Evolutionary conservation across 805 yeast genomes (phyloP), one percentile per base, ranked within the genome.

Genomic region (Yamadazyma akitaensis): DNA sequence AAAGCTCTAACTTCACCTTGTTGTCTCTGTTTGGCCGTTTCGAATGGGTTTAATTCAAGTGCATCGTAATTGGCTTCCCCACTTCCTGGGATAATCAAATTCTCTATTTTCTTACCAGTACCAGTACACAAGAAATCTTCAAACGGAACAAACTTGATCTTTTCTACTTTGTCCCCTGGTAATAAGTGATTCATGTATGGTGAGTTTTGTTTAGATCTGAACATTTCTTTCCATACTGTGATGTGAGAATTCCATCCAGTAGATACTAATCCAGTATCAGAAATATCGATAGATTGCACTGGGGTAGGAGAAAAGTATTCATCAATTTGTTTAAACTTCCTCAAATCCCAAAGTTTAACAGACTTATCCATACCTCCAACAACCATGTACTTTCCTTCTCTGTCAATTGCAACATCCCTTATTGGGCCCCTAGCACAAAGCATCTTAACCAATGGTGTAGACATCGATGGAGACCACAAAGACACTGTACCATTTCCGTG

Each of bases 61-160:
- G 98, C 90, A 72, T 94, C 99, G 64, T 80, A 90, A 68, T 94
- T 94, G 51, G 99, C 97, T 70, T 94, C 99, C 73, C 99, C 99
- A 36, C 97, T 75, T 21, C 99, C 99, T 35, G 99, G 99, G 48
- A 94, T 77, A 55, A 94, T 85, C 50, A 94, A 56, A n/a, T 94
- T 83, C n/a, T 84, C 79, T 35, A 90, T 75, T 38, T 97, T 96
- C 60, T 69, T 66, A 42, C 79, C 74, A 62, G 89, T 95, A 2
- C 97, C 97, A 10, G 86, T 79, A 21, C 97, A 96, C 19, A 94
- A 73, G n/a, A 92, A 72, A 86, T 94, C 99, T 71, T 94, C 99
- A 66, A 84, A 94, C 12, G 99, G 99, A 33, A 92, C 95, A 62
- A 84, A 90, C 58, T 77, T 78, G 35, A 82, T 70, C 46, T 77